phyloP scores from a whole-genome alignment of 1,284 basidiomycete species.

The Coriolopsis trogii region DNA sequence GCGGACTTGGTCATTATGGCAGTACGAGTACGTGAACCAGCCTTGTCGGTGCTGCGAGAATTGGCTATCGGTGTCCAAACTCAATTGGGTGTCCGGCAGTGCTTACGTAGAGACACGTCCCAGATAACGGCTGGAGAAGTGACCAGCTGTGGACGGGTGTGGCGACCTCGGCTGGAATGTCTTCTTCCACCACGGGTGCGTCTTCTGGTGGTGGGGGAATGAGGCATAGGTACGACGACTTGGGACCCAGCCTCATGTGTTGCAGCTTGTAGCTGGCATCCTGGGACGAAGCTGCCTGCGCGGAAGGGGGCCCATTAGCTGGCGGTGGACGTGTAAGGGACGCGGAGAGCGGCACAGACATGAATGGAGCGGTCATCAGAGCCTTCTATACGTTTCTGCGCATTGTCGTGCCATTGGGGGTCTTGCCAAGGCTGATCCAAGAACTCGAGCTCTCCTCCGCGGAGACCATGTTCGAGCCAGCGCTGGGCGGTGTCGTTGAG shows the following conservation, averaged over 20 bases:
- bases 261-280: slow-evolving; percentile 50
- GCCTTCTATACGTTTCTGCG: slow-evolving; percentile 60
- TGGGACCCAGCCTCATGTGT: slow-evolving; percentile 70
- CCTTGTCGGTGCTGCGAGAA: slow-evolving; percentile 77
- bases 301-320: slow-evolving; percentile 18
- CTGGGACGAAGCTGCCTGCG: slow-evolving; percentile 32
- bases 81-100: slow-evolving; percentile 10
- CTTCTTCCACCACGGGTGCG: slow-evolving; percentile 51
- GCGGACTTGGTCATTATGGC: slow-evolving; percentile 86
- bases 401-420: slow-evolving; percentile 34
- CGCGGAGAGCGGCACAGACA: slow-evolving; percentile 27
- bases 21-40: slow-evolving; percentile 97
- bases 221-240: slow-evolving; percentile 71
- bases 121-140: slow-evolving; percentile 73
- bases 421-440: slow-evolving; percentile 64
- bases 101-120: slow-evolving; percentile 81
- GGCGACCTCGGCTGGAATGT: slow-evolving; percentile 52
- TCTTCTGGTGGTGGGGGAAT: slow-evolving; percentile 66
- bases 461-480: slow-evolving; percentile 71
- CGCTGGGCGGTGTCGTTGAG: slow-evolving; percentile 71
- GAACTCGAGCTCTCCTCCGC: slow-evolving; percentile 76
- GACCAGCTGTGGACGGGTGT: slow-evolving; percentile 78
- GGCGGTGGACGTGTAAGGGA: background rate
- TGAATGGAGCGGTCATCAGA: slow-evolving; percentile 36
- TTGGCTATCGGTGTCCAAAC: slow-evolving; percentile 17